Base-by-base conservation (phyloP, 148 eudicot species). In the Persicaria maculosa region DNA sequence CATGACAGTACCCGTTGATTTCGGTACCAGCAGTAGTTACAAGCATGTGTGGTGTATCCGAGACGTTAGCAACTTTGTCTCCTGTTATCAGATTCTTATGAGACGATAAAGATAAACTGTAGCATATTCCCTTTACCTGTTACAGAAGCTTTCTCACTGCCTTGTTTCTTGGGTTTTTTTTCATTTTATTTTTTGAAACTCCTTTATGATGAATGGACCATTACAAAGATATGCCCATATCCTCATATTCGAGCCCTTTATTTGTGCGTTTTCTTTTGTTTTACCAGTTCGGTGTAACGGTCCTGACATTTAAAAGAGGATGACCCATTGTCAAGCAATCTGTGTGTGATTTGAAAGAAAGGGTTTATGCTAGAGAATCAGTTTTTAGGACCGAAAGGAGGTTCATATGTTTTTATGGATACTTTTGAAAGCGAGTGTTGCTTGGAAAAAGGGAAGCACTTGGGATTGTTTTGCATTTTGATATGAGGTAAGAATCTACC, bases 321-420 rank as follows among this genome's bases (percentile, higher is more conserved):
- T 58, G 64, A 16, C 12, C 12, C 52, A 48, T 48, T 48, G 52
- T 48, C 3, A 48, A 48, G 9, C 52, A 48, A 48, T 48, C 52
- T 48, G 9, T 48, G 12, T 48, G 12, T 54, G 58, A 54, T 15
- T 6, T 54, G 58, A 61, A 43, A 61, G 12, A 61, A 7, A 25
- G 68, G 40, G 1, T 61, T 62, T 10, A 31, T 62, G 68, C 44
- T 62, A 62, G 68, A 62, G 68, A 62, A 62, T 62, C 44, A 62
- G 16, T 31, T 62, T 9, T 62, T n/a, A 25, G 44, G 68, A 31
- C 44, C 44, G 44, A 62, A 62, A 9, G 7, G 44, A 0, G 31
- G 2, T 31, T 3, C 40, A 0, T 31, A n/a, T 25, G 40, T 62
- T 3, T 3, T 62, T 9, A 17, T 61, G 44, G 68, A 2, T 61